Evolutionary conservation across 768 basidiomycete genomes (phyloP), one percentile per base, ranked within the genome.

Genomic region (Amanita pallidorosea): DNA sequence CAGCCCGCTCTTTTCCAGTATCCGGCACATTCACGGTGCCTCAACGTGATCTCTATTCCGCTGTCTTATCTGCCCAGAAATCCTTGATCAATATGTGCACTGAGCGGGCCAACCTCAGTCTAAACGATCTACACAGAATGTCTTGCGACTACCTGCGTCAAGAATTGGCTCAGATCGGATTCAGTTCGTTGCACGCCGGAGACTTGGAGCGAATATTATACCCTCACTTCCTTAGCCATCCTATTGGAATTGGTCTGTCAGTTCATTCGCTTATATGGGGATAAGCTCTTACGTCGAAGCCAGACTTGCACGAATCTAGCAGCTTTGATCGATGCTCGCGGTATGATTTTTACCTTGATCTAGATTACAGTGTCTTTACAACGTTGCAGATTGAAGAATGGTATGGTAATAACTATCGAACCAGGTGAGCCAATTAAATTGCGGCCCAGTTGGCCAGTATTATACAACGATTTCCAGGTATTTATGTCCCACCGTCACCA

Each of bases 341-440:
- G 83, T 81, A 59, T 59, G 81, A 65, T 42, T 9, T 37, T 11
- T 45, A n/a, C 18, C 4, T 23, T 53, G 20, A 34, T 22, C 20
- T 40, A 7, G 11, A 22, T 45, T 15, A 7, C 49, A 27, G 38
- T 13, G 18, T 53, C 45, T 15, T 38, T 38, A 37, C 47, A n/a
- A 23, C 7, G 36, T 20, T 38, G 45, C 54, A 88, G 91, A 22
- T 63, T 97, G 50, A 75, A 81, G 54, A 73, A 75, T 6, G 93
- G 93, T 0, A 96, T 92, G 81, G 89, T 96, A 6, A 80, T 96
- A 40, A 96, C 94, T 1, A 76, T 97, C 53, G 94, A 96, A 60
- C 91, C 90, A 53, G 89, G 86, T 81, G 57, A 45, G 65, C 56
- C 47, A 13, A 23, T 38, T 11, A 15, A 22, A 54, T 17, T 5